Base-by-base conservation (phyloP, 345 rosid genomes). In the Linum tenue region DNA sequence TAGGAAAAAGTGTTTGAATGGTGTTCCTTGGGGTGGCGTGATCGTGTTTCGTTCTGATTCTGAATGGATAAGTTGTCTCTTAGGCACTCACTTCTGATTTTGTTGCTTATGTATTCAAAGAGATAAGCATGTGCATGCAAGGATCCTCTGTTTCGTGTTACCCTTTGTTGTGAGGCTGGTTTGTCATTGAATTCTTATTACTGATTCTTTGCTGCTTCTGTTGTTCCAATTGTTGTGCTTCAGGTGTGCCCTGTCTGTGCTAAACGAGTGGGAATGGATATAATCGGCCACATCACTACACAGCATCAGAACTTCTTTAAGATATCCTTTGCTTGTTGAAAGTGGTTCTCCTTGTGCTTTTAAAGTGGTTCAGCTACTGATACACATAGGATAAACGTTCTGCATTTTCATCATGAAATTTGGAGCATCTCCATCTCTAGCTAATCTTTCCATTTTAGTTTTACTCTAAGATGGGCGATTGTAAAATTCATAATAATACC, bases 211-310 rank as follows among this genome's bases (percentile, higher is more conserved):
- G 51, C 36, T 22, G 31, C 31, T 22, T 22, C 31, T 56, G 71
- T 51, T 75, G 75, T 69, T 73, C 69, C 55, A 68, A 64, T 60
- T 39, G 53, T 75, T 70, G 7, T 64, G 68, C 74, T 61, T 17
- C 86, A 86, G 97, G 85, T 83, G 0, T 88, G 92, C 65, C 97
- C 92, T 39, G 86, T 88, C 44, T 90, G 95, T 67, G 71, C 82
- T 1, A 83, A 86, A 72, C 77, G 86, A 76, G 89, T 85, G 48
- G 92, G 96, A 68, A 64, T 72, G 72, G 84, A 86, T 67, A 82
- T 88, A 61, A 86, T 88, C 55, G 76, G 87, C 76, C 97, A 88
- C 64, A 83, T 91, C 38, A 82, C 96, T 1, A 70, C 73, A 60
- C 96, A 88, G 41, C 97, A 85, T 64, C 85, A 86, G 5, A 91